Evolutionary conservation across 345 rosid species (phyloP), one percentile per base, ranked within the genome.

Genomic region (Eucalyptus curtisii): DNA sequence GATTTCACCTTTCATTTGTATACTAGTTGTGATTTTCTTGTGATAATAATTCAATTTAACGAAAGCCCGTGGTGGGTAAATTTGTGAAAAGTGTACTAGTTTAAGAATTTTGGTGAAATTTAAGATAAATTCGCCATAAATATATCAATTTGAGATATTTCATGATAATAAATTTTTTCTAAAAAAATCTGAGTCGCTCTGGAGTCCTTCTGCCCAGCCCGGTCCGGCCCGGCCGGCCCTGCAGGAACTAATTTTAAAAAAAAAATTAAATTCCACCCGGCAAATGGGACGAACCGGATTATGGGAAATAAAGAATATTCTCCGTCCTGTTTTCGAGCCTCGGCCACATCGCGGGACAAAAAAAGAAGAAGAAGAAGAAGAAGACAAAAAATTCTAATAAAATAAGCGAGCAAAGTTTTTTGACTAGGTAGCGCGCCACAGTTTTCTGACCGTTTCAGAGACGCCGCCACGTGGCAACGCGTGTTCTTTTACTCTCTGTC

Each of bases 1-100:
- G 27, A 22, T 53, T 53, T 53, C 27, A 22, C 2, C 0, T 1
- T 53, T 20, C 27, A 4, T 53, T 53, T 53, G 25, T 53, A 22
- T 53, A 53, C 5, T 22, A 8, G 11, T 53, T 55, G 12, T 55
- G 12, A 17, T 22, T 55, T 55, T 55, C 55, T 55, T 2, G 30
- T 55, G 12, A 9, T 55, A 55, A 8, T 55, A 55, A 55, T 55
- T 4, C 3, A 24, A 55, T 22, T 55, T 24, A 24, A 55, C 1
- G 1, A 22, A 22, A 55, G 22, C 5, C 3, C 0, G 0, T 1
- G 12, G 7, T 20, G 5, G 11, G 5, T 22, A 9, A 20, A 22
- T 55, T 55, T 22, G 59, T 55, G 5, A 55, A 20, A 4, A 8
- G 22, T 22, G 25, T 55, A 4, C 0, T 20, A 20, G 27, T 55